Conservation (phyloP, 805 yeast species). For the Metschnikowia gelsemii region DNA sequence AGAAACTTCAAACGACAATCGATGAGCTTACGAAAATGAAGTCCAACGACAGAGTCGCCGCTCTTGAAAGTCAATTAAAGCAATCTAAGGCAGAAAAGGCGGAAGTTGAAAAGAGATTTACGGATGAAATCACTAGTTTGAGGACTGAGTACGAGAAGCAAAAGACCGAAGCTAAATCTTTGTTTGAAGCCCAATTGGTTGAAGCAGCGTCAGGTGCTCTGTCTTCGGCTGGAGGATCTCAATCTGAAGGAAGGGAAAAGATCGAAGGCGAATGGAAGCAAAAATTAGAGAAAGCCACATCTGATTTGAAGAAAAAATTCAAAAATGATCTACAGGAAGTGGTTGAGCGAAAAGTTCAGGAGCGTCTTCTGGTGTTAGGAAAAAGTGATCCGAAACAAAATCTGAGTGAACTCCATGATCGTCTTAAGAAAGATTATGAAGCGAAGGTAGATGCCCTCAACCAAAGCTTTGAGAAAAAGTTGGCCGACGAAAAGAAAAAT, state of each 20-base stretch:
- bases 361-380: constrained; percentile 10
- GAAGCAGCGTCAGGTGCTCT: constrained; percentile 15
- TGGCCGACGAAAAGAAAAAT: constrained; percentile 31
- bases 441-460: constrained; percentile 23
- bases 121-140: constrained; percentile 16
- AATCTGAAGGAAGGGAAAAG: constrained; percentile 24
- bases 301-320: constrained; percentile 32
- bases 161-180: constrained; percentile 17
- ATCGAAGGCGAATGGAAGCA: constrained; percentile 25
- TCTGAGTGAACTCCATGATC: constrained; percentile 19
- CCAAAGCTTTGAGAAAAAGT: constrained; percentile 21
- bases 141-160: constrained; percentile 35
- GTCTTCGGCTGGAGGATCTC: constrained; percentile 1
- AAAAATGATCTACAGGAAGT: constrained; percentile 29
- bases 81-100: constrained; percentile 5
- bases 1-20: constrained; percentile 8
- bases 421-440: constrained; percentile 22
- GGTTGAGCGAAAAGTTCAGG: constrained; percentile 21
- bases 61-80: constrained; percentile 14
- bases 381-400: constrained; percentile 1
- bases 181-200: constrained; percentile 23
- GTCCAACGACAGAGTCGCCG: constrained; percentile 9
- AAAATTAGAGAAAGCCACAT: constrained; percentile 22
- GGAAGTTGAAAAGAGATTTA: constrained; percentile 13
- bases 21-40: constrained; percentile 3